A percentile compares a stretch with the other conserved stretches of the same genome.
phyloP scores from a whole-genome alignment of 257 asterid genomes.

The Solanum gracilifrons region DNA sequence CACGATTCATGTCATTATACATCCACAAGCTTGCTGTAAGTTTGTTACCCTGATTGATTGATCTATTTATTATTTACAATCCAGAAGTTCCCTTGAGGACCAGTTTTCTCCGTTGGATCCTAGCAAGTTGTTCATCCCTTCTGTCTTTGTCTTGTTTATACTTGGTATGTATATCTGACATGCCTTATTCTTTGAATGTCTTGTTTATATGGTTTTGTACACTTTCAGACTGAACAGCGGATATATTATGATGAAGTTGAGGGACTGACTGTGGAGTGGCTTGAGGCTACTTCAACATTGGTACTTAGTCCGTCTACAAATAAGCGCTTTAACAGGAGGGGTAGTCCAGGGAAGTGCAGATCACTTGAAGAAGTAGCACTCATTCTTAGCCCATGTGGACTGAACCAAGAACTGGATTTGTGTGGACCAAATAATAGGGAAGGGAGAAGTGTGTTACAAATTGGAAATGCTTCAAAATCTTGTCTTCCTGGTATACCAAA shows the following conservation, averaged over 20 bases:
- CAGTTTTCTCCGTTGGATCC: background rate
- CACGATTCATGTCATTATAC: conserved; percentile 81
- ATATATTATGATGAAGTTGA: conserved; percentile 79
- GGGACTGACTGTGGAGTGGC: conserved; percentile 73
- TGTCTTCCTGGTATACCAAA: background rate
- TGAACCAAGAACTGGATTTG: conserved; percentile 6
- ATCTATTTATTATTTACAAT: background rate
- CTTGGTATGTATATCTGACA: background rate
- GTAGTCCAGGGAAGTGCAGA: conserved; percentile 40
- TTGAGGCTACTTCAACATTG: conserved; percentile 61
- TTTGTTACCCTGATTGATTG: background rate
- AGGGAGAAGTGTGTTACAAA: background rate
- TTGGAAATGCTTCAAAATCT: background rate
- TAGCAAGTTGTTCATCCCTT: background rate
- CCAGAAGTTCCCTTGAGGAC: background rate
- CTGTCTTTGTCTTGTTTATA: background rate
- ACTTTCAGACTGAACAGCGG: conserved; percentile 55
- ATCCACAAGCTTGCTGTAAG: conserved; percentile 87
- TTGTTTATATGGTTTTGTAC: background rate
- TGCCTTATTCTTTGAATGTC: background rate
- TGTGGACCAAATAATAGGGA: background rate
- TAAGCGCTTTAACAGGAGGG: conserved; percentile 33
- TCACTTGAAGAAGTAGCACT: conserved; percentile 59
- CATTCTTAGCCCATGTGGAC: conserved; percentile 34
- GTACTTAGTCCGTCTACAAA: conserved; percentile 40